Evolutionary conservation across 139 green algal genomes (phyloP), one percentile per base, ranked within the genome.

Genomic region (Parachlorella kessleri): DNA sequence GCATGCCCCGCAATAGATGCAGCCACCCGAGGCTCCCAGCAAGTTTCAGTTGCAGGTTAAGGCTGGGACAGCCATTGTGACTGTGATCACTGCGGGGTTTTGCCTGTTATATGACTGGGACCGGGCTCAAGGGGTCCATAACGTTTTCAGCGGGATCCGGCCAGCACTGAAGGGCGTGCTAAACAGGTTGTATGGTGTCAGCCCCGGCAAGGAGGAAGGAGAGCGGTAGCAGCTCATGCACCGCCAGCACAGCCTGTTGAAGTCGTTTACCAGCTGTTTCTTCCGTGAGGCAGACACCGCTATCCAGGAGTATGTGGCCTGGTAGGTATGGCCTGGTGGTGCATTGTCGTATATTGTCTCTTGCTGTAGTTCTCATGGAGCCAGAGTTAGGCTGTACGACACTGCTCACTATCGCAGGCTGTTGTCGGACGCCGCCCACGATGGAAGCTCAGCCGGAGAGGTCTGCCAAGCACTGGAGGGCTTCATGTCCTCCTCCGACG

Each of bases 61-160:
- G 63, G 78, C 73, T 8, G 59, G 32, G 37, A 89, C 76, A 4
- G 77, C 68, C 6, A 64, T 87, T 2, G 38, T 68, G n/a, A 89
- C 84, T 14, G 81, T 70, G 10, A 68, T 48, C 14, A 38, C 66
- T 1, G 32, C 55, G 26, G 37, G 54, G 7, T 53, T 39, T 2
- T 70, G 88, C 21, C 48, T 89, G 37, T 68, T 85, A 14, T 77
- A 77, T 42, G 84, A 89, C 39, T 85, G 83, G 81, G 72, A 84
- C 72, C 1, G 37, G 1, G 65, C 73, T 4, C 54, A n/a, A 38
- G 84, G 70, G 7, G 40, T 38, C 2, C 36, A 70, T 26, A 89
- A 71, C 7, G 76, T 88, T 28, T 88, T 89, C 71, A 88, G 72
- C 37, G 39, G 37, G 23, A 59, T 89, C 75, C 74, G 84, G 0